Evolutionary conservation across 441 rosid species (phyloP).

Genomic region (Codiaeum variegatum): DNA sequence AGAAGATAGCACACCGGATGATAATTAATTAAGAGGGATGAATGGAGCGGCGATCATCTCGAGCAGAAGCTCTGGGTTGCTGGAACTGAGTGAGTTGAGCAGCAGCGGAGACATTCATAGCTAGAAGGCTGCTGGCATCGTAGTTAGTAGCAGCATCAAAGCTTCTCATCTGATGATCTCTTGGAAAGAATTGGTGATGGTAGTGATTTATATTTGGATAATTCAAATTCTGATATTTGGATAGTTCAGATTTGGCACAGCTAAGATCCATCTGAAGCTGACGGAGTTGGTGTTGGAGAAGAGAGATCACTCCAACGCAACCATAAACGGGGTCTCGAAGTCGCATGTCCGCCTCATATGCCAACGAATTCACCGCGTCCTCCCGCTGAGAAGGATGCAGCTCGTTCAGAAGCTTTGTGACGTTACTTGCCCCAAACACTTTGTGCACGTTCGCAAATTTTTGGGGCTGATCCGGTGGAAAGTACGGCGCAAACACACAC

Average conservation of each 20-base stretch:
- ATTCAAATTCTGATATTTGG: constrained; percentile 86
- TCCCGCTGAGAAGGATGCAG: constrained; percentile 51
- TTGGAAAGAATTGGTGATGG: constrained; percentile 73
- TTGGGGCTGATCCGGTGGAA: constrained; percentile 76
- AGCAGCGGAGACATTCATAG: constrained; percentile 52
- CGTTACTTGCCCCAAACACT: constrained; percentile 81
- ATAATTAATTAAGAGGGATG: constrained; percentile 67
- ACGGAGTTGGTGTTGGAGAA: constrained; percentile 66
- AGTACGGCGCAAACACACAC: constrained; percentile 86
- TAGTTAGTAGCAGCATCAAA: constrained; percentile 50
- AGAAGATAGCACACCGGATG: too few species aligned
- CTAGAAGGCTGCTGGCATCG: constrained; percentile 56
- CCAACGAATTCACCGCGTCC: constrained; percentile 72
- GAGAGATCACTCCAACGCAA: constrained; percentile 66
- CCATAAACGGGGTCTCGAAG: constrained; percentile 75
- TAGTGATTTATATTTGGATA: too few species aligned
- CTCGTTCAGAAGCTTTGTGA: constrained; percentile 67
- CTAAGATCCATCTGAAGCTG: constrained; percentile 78
- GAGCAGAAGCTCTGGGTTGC: constrained; percentile 65
- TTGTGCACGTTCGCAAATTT: constrained; percentile 66
- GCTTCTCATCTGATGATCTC: too few species aligned
- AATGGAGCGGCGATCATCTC: constrained; percentile 72
- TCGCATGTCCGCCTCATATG: constrained; percentile 73
- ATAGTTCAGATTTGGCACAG: constrained; percentile 86
- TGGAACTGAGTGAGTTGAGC: constrained; percentile 78